A percentile compares a stretch with the other conserved stretches of the same genome.
Conservation (phyloP, 169 alveolate genomes). For the Eimeria zaria region DNA sequence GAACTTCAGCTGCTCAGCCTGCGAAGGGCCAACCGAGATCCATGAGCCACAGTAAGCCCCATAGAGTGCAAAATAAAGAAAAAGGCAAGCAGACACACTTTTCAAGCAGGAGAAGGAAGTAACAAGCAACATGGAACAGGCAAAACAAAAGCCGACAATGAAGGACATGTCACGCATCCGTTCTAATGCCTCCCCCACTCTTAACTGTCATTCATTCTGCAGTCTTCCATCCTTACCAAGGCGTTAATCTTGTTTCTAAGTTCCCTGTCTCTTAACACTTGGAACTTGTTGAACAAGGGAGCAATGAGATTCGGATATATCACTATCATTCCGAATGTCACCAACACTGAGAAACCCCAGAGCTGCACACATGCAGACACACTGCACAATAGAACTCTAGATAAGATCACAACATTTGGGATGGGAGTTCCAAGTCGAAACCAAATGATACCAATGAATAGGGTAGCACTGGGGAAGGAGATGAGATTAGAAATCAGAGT, state of each 20-base stretch:
- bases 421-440: background rate
- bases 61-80: background rate
- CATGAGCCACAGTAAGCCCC: background rate
- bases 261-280: conserved; percentile 94
- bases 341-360: conserved; percentile 90
- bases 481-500: background rate
- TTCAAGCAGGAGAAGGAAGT: background rate
- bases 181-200: background rate
- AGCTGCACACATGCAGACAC: conserved; percentile 80
- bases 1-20: conserved; percentile 90
- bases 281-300: conserved; percentile 97
- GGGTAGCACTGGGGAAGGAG: background rate
- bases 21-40: background rate
- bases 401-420: background rate
- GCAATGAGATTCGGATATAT: conserved; percentile 95
- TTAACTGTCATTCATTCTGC: conserved; percentile 49
- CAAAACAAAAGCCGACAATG: background rate
- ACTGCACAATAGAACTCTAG: background rate
- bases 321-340: conserved; percentile 91
- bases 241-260: conserved; percentile 92
- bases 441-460: background rate
- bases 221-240: conserved; percentile 85
- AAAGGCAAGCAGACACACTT: background rate
- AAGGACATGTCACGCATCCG: background rate
- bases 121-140: background rate